phyloP scores from a whole-genome alignment of 495 filamentous ascomycete genomes.

The Bacidia rubella region DNA sequence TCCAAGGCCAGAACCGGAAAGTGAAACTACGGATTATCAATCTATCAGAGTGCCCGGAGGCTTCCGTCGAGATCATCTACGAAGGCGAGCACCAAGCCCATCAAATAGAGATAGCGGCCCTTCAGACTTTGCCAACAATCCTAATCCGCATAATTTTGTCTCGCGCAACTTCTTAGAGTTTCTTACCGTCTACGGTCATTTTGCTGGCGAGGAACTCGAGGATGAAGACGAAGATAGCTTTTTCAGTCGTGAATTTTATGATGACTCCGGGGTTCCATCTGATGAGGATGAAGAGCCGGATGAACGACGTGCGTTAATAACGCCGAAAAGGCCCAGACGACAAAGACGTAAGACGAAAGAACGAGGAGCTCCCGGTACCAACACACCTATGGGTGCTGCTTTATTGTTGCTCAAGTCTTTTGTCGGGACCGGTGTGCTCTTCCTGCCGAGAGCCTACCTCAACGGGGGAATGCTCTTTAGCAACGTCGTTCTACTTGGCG shows the following conservation, averaged over 20 bases:
- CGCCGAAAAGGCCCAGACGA: slow-evolving; percentile 45
- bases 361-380: slow-evolving; percentile 56
- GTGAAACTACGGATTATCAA: slow-evolving; percentile 66
- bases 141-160: slow-evolving; percentile 39
- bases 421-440: slow-evolving; percentile 93
- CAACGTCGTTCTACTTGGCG: slow-evolving; percentile 70
- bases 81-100: slow-evolving; percentile 50
- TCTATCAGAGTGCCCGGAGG: slow-evolving; percentile 85
- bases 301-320: slow-evolving; percentile 71
- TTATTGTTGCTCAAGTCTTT: slow-evolving; percentile 89
- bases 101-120: slow-evolving; percentile 29
- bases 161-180: slow-evolving; percentile 93
- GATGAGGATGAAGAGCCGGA: slow-evolving; percentile 55
- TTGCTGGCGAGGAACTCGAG: slow-evolving; percentile 89
- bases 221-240: slow-evolving; percentile 95
- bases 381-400: slow-evolving; percentile 56
- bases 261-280: slow-evolving; percentile 26
- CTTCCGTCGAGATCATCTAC: slow-evolving; percentile 77
- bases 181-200: slow-evolving; percentile 86
- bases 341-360: slow-evolving; percentile 58
- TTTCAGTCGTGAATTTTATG: slow-evolving; percentile 56
- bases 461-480: slow-evolving; percentile 98
- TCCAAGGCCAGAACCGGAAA: slow-evolving; percentile 59
- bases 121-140: slow-evolving; percentile 7
- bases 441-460: slow-evolving; percentile 80